These are phyloP conservation scores for Entophlyctis helioformis DNA, from an alignment of 192 early-diverging fungal genomes.

Conservation along the genomic window DNA sequence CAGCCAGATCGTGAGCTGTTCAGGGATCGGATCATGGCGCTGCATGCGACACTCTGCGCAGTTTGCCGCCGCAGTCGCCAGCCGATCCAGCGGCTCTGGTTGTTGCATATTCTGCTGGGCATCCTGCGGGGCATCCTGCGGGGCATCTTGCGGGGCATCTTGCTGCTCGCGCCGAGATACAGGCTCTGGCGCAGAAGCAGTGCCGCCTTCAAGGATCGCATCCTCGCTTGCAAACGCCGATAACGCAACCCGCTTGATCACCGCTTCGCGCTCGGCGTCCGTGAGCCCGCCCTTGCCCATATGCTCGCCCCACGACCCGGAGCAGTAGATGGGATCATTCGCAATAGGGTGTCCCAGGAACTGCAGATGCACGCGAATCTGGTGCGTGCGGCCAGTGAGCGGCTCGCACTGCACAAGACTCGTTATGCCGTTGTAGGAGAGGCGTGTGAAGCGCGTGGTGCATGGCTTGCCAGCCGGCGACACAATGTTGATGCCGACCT, in stretches of 20 bases:
- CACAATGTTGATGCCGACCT: slow-evolving; percentile 81
- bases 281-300: slow-evolving; percentile 38
- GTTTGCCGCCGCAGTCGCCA: slow-evolving; percentile 6
- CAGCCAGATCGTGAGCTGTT: slow-evolving; percentile 77
- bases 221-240: too few species aligned
- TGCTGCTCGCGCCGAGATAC: too few species aligned
- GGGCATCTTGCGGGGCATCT: not conserved
- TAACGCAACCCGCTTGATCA: not conserved
- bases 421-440: slow-evolving; percentile 49
- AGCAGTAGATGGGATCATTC: slow-evolving; percentile 88
- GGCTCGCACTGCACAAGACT: slow-evolving; percentile 75
- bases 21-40: slow-evolving; percentile 54
- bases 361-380: slow-evolving; percentile 93
- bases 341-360: slow-evolving; percentile 87
- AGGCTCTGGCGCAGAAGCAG: too few species aligned
- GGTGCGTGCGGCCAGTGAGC: slow-evolving; percentile 87
- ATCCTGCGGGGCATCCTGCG: not conserved
- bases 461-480: slow-evolving; percentile 67
- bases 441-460: slow-evolving; percentile 60
- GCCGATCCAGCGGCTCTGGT: too few species aligned
- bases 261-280: not conserved
- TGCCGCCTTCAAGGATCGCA: too few species aligned
- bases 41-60: slow-evolving; percentile 52
- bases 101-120: not conserved
- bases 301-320: slow-evolving; percentile 53